phyloP scores from a whole-genome alignment of 2,329 filamentous ascomycete genomes.

The Fusarium dimerum region DNA sequence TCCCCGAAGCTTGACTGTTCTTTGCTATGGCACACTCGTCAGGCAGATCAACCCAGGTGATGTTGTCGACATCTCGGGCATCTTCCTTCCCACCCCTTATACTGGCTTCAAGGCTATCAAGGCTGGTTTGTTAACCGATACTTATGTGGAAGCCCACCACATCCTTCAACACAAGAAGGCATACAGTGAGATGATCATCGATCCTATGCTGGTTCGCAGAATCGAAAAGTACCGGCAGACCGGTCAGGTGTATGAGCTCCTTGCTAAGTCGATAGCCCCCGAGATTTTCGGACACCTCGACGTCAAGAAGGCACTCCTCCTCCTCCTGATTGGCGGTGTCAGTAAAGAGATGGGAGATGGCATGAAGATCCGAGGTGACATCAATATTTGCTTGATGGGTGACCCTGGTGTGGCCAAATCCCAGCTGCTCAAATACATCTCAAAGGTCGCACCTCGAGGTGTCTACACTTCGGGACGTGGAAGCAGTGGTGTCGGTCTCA shows the following conservation, averaged over 20 bases:
- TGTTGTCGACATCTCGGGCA: conserved; percentile 88
- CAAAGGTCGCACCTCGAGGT: conserved; percentile 93
- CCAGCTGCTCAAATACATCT: conserved; percentile 96
- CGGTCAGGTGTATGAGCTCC: conserved; percentile 92
- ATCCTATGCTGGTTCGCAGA: conserved; percentile 74
- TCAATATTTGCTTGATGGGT: conserved; percentile 99
- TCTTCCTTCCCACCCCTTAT: conserved; percentile 96
- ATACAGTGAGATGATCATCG: conserved; percentile 88
- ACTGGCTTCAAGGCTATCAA: conserved; percentile 98
- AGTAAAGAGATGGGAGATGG: conserved; percentile 96
- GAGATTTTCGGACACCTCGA: conserved; percentile 97
- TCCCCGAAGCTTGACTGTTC: conserved; percentile 83
- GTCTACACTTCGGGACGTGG: conserved; percentile 82
- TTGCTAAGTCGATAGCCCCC: conserved; percentile 93
- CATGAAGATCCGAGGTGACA: conserved; percentile 98
- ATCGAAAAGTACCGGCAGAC: conserved; percentile 84
- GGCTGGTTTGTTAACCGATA: conserved; percentile 94
- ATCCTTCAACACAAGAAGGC: conserved; percentile 97
- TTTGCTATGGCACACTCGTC: conserved; percentile 85
- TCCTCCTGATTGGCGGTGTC: conserved; percentile 93
- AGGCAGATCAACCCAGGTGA: conserved; percentile 91
- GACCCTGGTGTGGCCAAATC: conserved; percentile 99
- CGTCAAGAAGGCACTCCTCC: conserved; percentile 95
- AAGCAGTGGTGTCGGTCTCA: conserved; percentile 80
- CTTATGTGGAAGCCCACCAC: conserved; percentile 92